phyloP scores from a whole-genome alignment of 805 yeast species.

The Cyberlindnera misumaiensis region DNA sequence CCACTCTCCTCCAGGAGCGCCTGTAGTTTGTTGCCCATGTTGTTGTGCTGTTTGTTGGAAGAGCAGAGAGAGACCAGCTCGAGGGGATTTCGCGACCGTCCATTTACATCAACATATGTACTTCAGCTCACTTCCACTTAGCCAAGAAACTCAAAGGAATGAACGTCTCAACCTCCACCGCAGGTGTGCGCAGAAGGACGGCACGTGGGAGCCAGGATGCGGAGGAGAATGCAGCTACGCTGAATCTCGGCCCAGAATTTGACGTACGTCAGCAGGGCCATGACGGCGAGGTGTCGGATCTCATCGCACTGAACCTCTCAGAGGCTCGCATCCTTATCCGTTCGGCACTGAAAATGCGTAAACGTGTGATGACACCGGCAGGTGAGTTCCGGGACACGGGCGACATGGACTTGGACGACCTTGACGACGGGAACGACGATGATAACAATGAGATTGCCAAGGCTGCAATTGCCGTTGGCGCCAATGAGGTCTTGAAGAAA shows the following conservation, averaged over 20 bases:
- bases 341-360: conserved; percentile 78
- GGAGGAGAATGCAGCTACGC: conserved; percentile 85
- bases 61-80: too few species aligned
- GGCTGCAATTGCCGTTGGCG: conserved; percentile 59
- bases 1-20: conserved; percentile 9
- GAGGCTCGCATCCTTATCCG: conserved; percentile 88
- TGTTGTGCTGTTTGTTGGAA: neutral
- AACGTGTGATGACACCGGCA: conserved; percentile 42
- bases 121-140: too few species aligned
- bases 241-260: conserved; percentile 91
- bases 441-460: conserved; percentile 29
- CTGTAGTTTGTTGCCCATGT: conserved; percentile 2
- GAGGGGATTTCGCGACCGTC: too few species aligned
- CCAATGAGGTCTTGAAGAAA: conserved; percentile 84
- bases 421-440: conserved; percentile 27
- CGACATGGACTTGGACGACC: conserved; percentile 23
- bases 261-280: conserved; percentile 74
- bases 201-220: conserved; percentile 57
- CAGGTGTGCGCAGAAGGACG: conserved; percentile 77
- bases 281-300: conserved; percentile 67
- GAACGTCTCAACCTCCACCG: conserved; percentile 87
- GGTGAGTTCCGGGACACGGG: conserved; percentile 29
- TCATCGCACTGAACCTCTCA: conserved; percentile 79
- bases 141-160: too few species aligned
- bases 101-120: too few species aligned